Base-by-base conservation (phyloP, 2,329 filamentous ascomycete genomes). In the Beauveria brongniartii region DNA sequence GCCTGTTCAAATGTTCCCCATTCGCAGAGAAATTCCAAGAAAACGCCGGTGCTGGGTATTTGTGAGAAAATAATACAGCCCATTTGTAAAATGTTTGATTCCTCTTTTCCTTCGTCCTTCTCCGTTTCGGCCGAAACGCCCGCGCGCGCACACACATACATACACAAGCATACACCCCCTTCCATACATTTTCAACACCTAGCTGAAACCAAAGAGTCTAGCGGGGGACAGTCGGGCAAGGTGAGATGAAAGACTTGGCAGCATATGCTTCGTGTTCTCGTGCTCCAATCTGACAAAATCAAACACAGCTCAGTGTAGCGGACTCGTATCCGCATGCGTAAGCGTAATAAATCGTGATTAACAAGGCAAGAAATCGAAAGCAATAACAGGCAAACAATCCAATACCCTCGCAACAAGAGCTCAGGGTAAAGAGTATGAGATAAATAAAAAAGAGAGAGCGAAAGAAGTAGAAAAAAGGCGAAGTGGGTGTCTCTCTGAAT, bases 1-100 rank as follows among this genome's bases (percentile, higher is more conserved):
- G 37, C 20, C 24, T 34, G 37, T 41, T 28, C 41, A 30, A n/a
- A 26, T 48, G 12, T 9, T 22, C 24, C 52, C 55, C 30, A 30
- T 47, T 28, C 20, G 16, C 22, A 48, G 20, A 18, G 14, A 56
- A n/a, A 20, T 20, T 40, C 44, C 22, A 34, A 52, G 34, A 37
- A 52, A 52, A 59, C 56, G 56, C 56, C 56, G 18, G 47, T 59
- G 37, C 47, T 59, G 56, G 56, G 56, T 52, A 59, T 52, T 59
- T 52, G 56, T 52, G 52, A 44, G 34, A 52, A 59, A 59, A 59
- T 41, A 26, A 57, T 57, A 59, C 56, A 59, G 47, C 56, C 47
- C 56, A 59, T 44, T 59, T 52, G 37, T 34, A 51, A 59, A 44
- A 44, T 59, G 52, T 43, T n/a, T 34, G 41, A 16, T 52, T 34